Conservation (phyloP, 345 rosid genomes). For the Citrus australasica region DNA sequence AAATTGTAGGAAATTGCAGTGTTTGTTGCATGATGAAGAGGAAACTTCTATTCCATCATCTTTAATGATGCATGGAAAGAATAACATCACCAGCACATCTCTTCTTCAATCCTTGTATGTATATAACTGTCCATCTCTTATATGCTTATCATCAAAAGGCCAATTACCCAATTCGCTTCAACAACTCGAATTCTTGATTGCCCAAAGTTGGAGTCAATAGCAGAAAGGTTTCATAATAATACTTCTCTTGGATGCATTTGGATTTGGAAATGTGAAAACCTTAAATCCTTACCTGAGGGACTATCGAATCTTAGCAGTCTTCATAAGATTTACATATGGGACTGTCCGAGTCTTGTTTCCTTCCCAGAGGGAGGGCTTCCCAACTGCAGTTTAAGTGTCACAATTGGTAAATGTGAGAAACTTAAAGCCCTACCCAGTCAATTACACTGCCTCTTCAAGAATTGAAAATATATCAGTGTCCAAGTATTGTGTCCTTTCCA, state of each 20-base stretch:
- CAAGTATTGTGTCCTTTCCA: slow-evolving; percentile 4
- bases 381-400: neutral
- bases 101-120: neutral
- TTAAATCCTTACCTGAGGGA: slow-evolving; percentile 11
- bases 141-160: neutral
- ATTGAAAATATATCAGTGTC: slow-evolving; percentile 6
- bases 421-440: slow-evolving; percentile 2
- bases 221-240: slow-evolving; percentile 5
- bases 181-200: neutral
- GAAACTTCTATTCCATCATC: neutral
- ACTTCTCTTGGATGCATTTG: neutral
- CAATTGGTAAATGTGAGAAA: neutral
- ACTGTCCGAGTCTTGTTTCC: neutral
- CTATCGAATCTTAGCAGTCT: slow-evolving; percentile 11
- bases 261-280: slow-evolving; percentile 1
- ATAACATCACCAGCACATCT: neutral
- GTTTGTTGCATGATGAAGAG: neutral
- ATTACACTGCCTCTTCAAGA: slow-evolving; percentile 13
- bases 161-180: neutral
- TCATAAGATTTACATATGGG: neutral
- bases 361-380: neutral
- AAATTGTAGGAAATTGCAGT: slow-evolving; percentile 4
- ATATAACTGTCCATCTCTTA: neutral
- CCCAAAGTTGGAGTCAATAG: neutral
- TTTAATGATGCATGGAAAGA: neutral